Evolutionary conservation across 768 basidiomycete species (phyloP).

Genomic region (Panus rudis): DNA sequence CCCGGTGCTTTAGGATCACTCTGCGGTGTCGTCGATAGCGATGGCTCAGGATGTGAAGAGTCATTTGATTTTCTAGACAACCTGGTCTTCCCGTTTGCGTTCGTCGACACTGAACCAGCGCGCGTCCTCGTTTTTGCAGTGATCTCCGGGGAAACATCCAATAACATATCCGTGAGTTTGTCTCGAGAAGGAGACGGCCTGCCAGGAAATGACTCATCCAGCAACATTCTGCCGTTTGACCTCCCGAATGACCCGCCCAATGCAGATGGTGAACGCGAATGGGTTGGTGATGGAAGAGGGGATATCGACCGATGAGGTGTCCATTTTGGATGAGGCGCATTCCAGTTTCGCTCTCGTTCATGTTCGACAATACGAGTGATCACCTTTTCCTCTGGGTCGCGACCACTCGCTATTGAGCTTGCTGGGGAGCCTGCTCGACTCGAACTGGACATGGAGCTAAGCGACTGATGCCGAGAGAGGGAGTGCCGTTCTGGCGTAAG

Average conservation of each 20-base stretch:
- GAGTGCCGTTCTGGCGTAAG: background rate
- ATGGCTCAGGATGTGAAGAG: background rate
- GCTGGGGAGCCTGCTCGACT: constrained; percentile 7
- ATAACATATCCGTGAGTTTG: background rate
- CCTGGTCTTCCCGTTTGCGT: background rate
- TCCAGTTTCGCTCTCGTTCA: constrained; percentile 63
- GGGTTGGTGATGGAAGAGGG: background rate
- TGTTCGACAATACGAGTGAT: too few species aligned
- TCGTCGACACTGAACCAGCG: too few species aligned
- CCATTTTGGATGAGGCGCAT: constrained; percentile 55
- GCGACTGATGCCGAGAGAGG: constrained; percentile 23
- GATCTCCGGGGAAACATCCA: background rate
- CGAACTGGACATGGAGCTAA: constrained; percentile 16
- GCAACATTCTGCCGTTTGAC: background rate
- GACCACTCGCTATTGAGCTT: constrained; percentile 8
- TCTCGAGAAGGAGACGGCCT: background rate
- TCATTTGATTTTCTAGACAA: background rate
- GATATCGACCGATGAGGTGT: constrained; percentile 1
- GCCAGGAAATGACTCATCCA: background rate
- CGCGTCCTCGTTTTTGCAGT: too few species aligned
- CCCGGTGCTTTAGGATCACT: background rate
- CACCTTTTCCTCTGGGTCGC: constrained; percentile 23
- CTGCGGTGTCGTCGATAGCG: background rate
- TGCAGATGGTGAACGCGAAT: too few species aligned
- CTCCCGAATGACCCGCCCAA: too few species aligned